Evolutionary conservation across 768 basidiomycete genomes (phyloP).

Genomic region (Megacollybia marginata): DNA sequence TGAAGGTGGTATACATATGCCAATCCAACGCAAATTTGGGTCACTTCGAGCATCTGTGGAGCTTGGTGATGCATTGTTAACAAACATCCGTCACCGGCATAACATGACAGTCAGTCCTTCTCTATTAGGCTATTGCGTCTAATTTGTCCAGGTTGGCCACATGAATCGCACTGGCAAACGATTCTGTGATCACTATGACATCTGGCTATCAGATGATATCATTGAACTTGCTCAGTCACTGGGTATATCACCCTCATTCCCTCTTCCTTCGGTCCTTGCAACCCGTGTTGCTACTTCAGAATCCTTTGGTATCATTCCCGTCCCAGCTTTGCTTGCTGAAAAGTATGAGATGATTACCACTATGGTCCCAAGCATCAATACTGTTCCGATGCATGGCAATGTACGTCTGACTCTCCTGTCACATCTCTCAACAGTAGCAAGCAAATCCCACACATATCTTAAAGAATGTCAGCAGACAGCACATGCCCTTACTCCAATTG

Average conservation of each 20-base stretch:
- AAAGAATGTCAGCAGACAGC: constrained; percentile 8
- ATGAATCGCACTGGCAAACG: constrained; percentile 6
- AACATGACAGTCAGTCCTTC: constrained; percentile 5
- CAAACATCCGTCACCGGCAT: constrained; percentile 2
- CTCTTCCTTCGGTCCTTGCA: constrained; percentile 6
- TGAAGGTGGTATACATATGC: constrained; percentile 15
- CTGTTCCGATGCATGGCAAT: too few species aligned
- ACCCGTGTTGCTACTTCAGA: constrained; percentile 9
- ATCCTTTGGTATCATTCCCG: constrained; percentile 8
- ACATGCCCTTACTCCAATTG: constrained; percentile 6
- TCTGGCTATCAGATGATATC: constrained; percentile 10
- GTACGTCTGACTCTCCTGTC: background rate
- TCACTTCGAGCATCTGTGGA: constrained; percentile 10
- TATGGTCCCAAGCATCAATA: too few species aligned
- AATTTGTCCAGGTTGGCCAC: constrained; percentile 6
- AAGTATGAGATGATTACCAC: constrained; percentile 1
- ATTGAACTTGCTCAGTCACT: constrained; percentile 6
- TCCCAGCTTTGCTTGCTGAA: constrained; percentile 2
- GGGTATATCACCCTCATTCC: constrained; percentile 6
- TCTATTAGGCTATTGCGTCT: background rate
- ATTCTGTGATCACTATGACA: constrained; percentile 7
- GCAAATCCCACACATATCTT: constrained; percentile 7
- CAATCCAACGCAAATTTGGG: constrained; percentile 5
- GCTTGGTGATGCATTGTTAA: constrained; percentile 2
- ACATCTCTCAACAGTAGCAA: constrained; percentile 3